A percentile compares a stretch with the other conserved stretches of the same genome.
Conservation (phyloP, 2,329 filamentous ascomycete species). For the Xylariomycetidae sp. region DNA sequence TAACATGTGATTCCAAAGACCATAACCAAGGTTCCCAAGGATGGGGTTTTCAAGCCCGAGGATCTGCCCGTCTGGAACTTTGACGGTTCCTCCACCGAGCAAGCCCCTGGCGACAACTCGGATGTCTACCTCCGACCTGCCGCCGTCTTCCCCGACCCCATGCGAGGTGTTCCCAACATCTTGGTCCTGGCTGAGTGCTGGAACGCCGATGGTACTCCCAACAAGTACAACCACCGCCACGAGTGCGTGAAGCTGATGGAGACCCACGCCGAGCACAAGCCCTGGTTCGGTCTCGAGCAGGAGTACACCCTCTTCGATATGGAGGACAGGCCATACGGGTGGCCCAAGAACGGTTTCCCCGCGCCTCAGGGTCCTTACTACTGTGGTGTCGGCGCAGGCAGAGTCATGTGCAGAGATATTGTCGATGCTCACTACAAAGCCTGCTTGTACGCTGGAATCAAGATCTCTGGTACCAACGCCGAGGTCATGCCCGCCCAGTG, state of each 20-base stretch:
- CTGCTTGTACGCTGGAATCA: conserved; percentile 81
- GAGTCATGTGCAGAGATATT: conserved; percentile 96
- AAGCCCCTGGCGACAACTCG: conserved; percentile 92
- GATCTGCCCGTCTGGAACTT: conserved; percentile 55
- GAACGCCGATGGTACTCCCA: conserved; percentile 89
- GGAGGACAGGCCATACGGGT: conserved; percentile 86
- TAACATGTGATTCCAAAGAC: too few relatives aligned
- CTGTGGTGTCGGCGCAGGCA: conserved; percentile 95
- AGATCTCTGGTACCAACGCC: conserved; percentile 97
- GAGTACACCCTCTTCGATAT: conserved; percentile 92
- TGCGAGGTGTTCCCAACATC: conserved; percentile 86
- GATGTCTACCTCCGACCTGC: conserved; percentile 94
- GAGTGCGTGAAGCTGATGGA: conserved; percentile 89
- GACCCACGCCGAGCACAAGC: conserved; percentile 72
- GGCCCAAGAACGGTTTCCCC: conserved; percentile 77
- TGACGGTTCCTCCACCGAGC: conserved; percentile 80
- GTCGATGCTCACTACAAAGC: conserved; percentile 88
- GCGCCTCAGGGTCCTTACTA: conserved; percentile 94
- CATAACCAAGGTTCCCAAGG: conserved; percentile 38
- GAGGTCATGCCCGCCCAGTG: conserved; percentile 98
- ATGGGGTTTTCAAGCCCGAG: conserved; percentile 39
- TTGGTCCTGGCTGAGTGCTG: conserved; percentile 93
- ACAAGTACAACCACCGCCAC: conserved; percentile 98
- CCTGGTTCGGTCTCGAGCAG: conserved; percentile 98
- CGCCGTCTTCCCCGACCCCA: conserved; percentile 86